Base-by-base conservation (phyloP, 1,139 yeast species). In the Protomyces inundatus region DNA sequence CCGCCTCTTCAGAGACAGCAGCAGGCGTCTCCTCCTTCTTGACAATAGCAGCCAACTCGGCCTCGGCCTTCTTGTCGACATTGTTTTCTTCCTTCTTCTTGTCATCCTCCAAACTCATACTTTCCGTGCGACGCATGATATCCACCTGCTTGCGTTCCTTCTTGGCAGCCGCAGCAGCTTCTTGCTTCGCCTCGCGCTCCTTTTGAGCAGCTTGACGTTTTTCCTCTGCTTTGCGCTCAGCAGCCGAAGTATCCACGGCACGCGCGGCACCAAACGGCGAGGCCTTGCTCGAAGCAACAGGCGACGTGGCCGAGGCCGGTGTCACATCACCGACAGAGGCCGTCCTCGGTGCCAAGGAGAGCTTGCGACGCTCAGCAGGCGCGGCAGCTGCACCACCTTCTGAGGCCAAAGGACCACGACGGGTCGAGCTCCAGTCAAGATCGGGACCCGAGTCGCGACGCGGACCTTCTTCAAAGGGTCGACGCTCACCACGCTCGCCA, bases 1-100 rank as follows among this genome's bases (percentile, higher is more conserved):
- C 80, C 36, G 70, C 69, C 10, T 77, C 73, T 36, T 80, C 69
- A 64, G 80, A 82, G 68, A 81, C 75, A n/a, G 75, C 73, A 54
- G 76, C 70, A 34, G 73, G 72, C 51, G 72, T 75, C 54, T 70
- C 72, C 7, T 60, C 65, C 46, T 68, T 68, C 51, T 69, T 70
- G 66, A 64, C 69, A 59, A 73, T 73, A 61, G 66, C 66, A 39
- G 68, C 68, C n/a, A 61, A 69, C 50, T 66, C 68, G 34, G 68
- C 67, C 40, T 60, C 65, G 12, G 53, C 57, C 54, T 52, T 57
- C 9, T 55, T 60, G 12, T 56, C 67, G 46, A 55, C 65, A 33
- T 52, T 50, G 46, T 45, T 55, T 5, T 63, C 64, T 14, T 56
- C 50, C 14, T 42, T 37, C 33, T 30, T 14, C 34, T n/a, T 14